These are phyloP conservation scores for Panicum virgatum DNA, from an alignment of 202 grass and related monocot genomes.

Conservation along the genomic window DNA sequence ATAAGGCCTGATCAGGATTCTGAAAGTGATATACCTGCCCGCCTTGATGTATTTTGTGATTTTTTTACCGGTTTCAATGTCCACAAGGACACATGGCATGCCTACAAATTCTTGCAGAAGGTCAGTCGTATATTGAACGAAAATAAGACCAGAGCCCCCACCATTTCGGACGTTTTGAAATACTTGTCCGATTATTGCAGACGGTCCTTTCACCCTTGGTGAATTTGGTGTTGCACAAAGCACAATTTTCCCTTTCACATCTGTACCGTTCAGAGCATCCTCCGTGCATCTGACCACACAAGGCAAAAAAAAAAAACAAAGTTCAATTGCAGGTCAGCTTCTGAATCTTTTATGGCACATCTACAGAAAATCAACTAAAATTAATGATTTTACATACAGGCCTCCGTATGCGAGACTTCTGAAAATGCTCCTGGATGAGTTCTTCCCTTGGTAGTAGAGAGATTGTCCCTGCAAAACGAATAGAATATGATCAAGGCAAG, in stretches of 20 bases:
- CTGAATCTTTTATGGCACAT: too few relatives aligned
- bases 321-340: too few relatives aligned
- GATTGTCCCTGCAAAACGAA: slow-evolving; percentile 37
- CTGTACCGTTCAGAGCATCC: slow-evolving; percentile 24
- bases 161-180: not conserved
- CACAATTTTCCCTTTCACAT: not conserved
- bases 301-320: too few relatives aligned
- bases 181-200: too few relatives aligned
- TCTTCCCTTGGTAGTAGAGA: not conserved
- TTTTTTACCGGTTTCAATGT: not conserved
- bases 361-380: too few relatives aligned
- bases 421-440: slow-evolving; percentile 9
- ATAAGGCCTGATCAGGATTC: fast-evolving
- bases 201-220: too few relatives aligned
- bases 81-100: not conserved
- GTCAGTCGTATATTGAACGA: not conserved
- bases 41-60: not conserved
- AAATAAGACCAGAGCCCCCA: not conserved
- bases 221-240: not conserved
- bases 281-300: not conserved
- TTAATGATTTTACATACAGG: not conserved
- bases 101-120: not conserved
- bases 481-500: not conserved
- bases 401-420: not conserved
- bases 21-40: not conserved